Base-by-base conservation (phyloP, 1,284 basidiomycete species). In the Pseudozyma tsukubaensis region DNA sequence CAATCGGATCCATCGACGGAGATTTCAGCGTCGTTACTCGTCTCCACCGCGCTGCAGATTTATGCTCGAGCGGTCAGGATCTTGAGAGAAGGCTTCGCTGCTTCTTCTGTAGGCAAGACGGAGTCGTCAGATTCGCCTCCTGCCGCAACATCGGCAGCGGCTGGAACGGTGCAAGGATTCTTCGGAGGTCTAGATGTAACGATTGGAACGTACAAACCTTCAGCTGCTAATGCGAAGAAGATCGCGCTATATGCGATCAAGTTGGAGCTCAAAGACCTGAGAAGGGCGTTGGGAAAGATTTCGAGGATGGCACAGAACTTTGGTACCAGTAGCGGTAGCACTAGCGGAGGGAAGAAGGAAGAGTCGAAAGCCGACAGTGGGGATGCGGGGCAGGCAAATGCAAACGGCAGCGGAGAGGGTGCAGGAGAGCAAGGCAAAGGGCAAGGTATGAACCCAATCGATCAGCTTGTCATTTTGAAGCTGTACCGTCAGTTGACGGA, bases 211-310 rank as follows among this genome's bases (percentile, higher is more conserved):
- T 84, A 79, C 61, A 59, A 64, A 13, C 83, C 83, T 2, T 55
- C 61, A 0, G 51, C 63, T 13, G 51, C 36, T 43, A 83, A 84
- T 53, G 78, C 83, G 7, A 77, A 78, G 16, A 77, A 72, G 50
- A 84, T 84, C 34, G 82, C 83, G 9, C 64, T 84, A 16, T 82
- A 80, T 51, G 83, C 83, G n/a, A 79, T 83, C 66, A 80, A 81
- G 61, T 56, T 83, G 18, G 83, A 84, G 51, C 54, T 84, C 21
- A 60, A 70, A 12, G 83, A 84, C 59, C 50, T 84, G 36, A 60
- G 79, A 14, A 63, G 71, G 37, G 83, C 82, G 45, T 51, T 84
- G 32, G 79, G 78, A 2, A 79, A 76, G 53, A 71, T 84, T 5
- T 70, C 72, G 7, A 55, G 62, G 4, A 71, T 78, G 48, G 77